Evolutionary conservation across 306 rosid genomes (phyloP).

Genomic region (Lupinus albus): DNA sequence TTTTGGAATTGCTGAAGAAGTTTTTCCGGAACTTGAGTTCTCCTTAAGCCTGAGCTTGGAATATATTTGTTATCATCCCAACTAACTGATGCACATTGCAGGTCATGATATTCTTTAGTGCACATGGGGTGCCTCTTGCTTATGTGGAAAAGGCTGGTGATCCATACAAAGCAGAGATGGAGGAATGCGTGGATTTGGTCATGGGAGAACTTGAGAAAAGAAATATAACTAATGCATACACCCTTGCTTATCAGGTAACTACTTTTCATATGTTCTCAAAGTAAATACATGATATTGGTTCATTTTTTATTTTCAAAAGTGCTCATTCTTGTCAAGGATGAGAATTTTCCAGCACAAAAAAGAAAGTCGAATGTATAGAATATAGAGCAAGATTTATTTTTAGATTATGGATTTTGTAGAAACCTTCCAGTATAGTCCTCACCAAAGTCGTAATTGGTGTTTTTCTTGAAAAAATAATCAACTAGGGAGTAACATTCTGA

Average conservation of each 20-base stretch:
- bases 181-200: conserved; percentile 89
- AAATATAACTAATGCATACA: conserved; percentile 68
- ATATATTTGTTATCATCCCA: conserved; percentile 26
- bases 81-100: conserved; percentile 44
- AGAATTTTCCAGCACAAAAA: conserved; percentile 14
- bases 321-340: conserved; percentile 9
- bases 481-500: conserved; percentile 14
- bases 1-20: conserved; percentile 2
- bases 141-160: conserved; percentile 98
- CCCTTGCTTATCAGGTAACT: conserved; percentile 92
- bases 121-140: conserved; percentile 97
- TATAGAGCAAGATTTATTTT: conserved; percentile 26
- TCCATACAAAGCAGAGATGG: conserved; percentile 98
- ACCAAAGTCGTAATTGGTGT: conserved; percentile 12
- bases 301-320: background rate
- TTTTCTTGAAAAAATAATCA: conserved; percentile 22
- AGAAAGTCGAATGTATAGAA: background rate
- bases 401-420: background rate
- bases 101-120: conserved; percentile 93
- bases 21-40: conserved; percentile 26
- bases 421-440: conserved; percentile 18
- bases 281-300: conserved; percentile 23
- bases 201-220: conserved; percentile 92
- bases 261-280: background rate
- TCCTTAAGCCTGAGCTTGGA: conserved; percentile 11